Conservation (phyloP, 2,329 filamentous ascomycete genomes). For the Botryosphaeria dothidea region DNA sequence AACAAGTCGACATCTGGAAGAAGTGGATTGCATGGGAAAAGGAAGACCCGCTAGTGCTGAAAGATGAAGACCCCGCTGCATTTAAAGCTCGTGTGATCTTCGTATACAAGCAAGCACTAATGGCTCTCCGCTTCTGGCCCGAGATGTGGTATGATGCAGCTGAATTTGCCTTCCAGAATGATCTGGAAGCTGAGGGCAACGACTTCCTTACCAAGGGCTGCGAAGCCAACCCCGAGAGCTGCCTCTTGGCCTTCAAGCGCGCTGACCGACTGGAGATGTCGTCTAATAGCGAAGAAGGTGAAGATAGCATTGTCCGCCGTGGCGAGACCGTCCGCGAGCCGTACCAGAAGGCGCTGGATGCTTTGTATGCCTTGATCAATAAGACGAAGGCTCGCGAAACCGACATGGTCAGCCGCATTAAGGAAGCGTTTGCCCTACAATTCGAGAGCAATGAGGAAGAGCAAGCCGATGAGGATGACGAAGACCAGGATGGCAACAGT, state of each 20-base stretch:
- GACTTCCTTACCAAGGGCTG: constrained; percentile 82
- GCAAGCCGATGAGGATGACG: constrained; percentile 51
- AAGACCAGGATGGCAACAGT: constrained; percentile 53
- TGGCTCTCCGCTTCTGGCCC: constrained; percentile 92
- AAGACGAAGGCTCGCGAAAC: constrained; percentile 68
- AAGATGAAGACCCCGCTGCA: constrained; percentile 73
- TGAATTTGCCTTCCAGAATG: constrained; percentile 85
- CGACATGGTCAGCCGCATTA: constrained; percentile 57
- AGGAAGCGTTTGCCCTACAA: constrained; percentile 54
- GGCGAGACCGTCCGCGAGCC: constrained; percentile 78
- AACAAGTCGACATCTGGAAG: constrained; percentile 88
- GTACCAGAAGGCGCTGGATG: constrained; percentile 79
- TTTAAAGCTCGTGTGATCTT: constrained; percentile 82
- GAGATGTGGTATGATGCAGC: constrained; percentile 95
- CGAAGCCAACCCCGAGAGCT: constrained; percentile 89
- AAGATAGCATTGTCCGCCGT: constrained; percentile 63
- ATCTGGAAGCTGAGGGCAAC: constrained; percentile 69
- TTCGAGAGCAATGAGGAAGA: constrained; percentile 43
- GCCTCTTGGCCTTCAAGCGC: constrained; percentile 83
- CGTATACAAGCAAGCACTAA: constrained; percentile 89
- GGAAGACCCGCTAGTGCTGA: constrained; percentile 83
- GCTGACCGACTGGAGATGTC: constrained; percentile 84
- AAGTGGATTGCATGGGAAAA: constrained; percentile 96
- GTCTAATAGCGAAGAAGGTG: constrained; percentile 73
- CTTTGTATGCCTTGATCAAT: constrained; percentile 83